These are phyloP conservation scores for Botrytis byssoidea DNA, from an alignment of 2,329 filamentous ascomycete species.

Conservation along the genomic window DNA sequence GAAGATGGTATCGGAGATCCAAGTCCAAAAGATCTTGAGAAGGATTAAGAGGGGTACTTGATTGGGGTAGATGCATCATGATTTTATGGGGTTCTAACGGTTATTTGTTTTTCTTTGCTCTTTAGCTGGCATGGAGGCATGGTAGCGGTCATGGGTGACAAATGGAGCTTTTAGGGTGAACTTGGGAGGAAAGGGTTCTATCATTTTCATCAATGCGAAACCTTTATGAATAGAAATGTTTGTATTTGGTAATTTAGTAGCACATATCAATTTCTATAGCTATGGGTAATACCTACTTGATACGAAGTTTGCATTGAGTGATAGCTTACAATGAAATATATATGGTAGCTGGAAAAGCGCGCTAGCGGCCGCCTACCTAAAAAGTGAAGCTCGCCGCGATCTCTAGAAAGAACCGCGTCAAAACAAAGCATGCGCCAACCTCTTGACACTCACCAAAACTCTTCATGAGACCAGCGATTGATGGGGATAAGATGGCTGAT, in stretches of 20 bases:
- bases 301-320: background rate
- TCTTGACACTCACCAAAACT: conserved; percentile 22
- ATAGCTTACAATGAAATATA: background rate
- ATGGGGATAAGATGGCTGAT: conserved; percentile 70
- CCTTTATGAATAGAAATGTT: background rate
- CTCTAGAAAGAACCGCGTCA: conserved; percentile 23
- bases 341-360: conserved; percentile 15
- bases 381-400: conserved; percentile 26
- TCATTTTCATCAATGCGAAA: conserved; percentile 10
- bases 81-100: conserved; percentile 2
- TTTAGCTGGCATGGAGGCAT: conserved; percentile 13
- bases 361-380: conserved; percentile 26
- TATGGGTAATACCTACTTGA: background rate
- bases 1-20: conserved; percentile 97
- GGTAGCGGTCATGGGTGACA: conserved; percentile 24
- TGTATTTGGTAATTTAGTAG: conserved; percentile 12
- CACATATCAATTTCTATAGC: background rate
- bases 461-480: conserved; percentile 30
- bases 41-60: conserved; percentile 50
- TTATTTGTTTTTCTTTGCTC: conserved; percentile 9
- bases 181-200: background rate
- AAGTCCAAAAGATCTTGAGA: conserved; percentile 91
- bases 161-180: background rate
- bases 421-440: conserved; percentile 31
- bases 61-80: background rate